Percentiles rank a stretch among this genome's conserved stretches.
These are phyloP conservation scores for Astrothelium macrocarpum DNA, from an alignment of 495 filamentous ascomycete species.

Conservation along the genomic window DNA sequence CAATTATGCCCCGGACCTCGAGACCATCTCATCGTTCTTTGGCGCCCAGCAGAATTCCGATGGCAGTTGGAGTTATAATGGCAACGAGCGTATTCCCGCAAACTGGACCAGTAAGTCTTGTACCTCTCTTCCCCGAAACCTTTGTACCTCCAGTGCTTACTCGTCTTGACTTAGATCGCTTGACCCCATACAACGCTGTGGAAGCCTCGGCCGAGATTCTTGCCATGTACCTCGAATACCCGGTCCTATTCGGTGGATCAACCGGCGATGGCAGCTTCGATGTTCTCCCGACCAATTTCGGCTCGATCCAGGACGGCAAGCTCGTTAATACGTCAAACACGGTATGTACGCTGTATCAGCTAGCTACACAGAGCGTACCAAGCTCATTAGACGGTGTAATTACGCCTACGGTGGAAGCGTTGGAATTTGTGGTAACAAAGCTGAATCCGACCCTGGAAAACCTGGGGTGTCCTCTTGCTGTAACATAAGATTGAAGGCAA, in stretches of 20 bases:
- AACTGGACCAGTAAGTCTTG: conserved; percentile 28
- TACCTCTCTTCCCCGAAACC: background rate
- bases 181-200: conserved; percentile 25
- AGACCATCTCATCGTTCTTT: conserved; percentile 34
- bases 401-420: conserved; percentile 24
- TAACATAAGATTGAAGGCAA: conserved; percentile 10
- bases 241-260: conserved; percentile 34
- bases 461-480: conserved; percentile 28
- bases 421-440: conserved; percentile 21
- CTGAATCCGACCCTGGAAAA: conserved; percentile 24
- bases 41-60: conserved; percentile 25
- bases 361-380: conserved; percentile 28
- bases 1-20: conserved; percentile 26
- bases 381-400: conserved; percentile 27
- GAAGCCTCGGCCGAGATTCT: conserved; percentile 30
- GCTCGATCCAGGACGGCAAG: conserved; percentile 27
- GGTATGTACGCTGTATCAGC: conserved; percentile 32
- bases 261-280: conserved; percentile 29
- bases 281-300: conserved; percentile 21
- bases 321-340: conserved; percentile 18
- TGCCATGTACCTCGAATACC: conserved; percentile 29
- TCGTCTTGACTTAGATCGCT: conserved; percentile 15
- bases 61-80: conserved; percentile 29
- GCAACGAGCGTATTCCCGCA: conserved; percentile 31
- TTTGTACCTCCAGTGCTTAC: background rate